Base-by-base conservation (phyloP, 75 land plant species). In the Sequoia sempervirens region DNA sequence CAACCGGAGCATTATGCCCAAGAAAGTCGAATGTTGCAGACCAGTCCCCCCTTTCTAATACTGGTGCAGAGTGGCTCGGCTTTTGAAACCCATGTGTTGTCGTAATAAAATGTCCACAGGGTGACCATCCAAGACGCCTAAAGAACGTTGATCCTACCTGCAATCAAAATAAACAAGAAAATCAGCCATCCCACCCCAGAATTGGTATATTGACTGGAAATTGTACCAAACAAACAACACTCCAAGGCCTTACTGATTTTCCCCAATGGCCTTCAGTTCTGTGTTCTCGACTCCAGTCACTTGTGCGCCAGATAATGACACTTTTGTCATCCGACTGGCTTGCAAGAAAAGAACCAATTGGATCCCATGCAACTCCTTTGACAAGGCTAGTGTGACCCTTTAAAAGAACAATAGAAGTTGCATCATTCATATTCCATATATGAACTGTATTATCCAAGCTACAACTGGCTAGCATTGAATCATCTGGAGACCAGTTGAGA, bases 401-500 rank as follows among this genome's bases (percentile, higher is more conserved):
- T 12, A 97, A 87, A 76, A 97, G 95, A 82, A 95, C 91, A 47
- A 94, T 88, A 80, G 91, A 92, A 23, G 92, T 88, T 37, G 98
- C 99, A 87, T 84, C 91, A 80, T 89, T 84, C 90, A 92, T 92
- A 82, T 91, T 92, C 99, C 99, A 97, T 1, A 97, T 87, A 40
- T 97, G 98, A 37, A 97, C 90, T 0, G 99, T 97, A 83, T 97
- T 97, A 76, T 97, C 99, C 82, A 97, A 83, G 85, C 99, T 97
- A 46, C 98, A 95, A 83, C 96, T 97, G 32, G 98, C 99, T 82
- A 97, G 87, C 80, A 87, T 90, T 76, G 92, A 89, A 86, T 96
- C 99, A 88, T 97, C 98, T 46, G 99, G 98, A 81, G 96, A 96
- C 99, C 99, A 97, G 84, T 91, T 95, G 86, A 97, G 99, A 96